Conservation (phyloP, 352 stramenopile species). For the Globisporangium okanoganense region DNA sequence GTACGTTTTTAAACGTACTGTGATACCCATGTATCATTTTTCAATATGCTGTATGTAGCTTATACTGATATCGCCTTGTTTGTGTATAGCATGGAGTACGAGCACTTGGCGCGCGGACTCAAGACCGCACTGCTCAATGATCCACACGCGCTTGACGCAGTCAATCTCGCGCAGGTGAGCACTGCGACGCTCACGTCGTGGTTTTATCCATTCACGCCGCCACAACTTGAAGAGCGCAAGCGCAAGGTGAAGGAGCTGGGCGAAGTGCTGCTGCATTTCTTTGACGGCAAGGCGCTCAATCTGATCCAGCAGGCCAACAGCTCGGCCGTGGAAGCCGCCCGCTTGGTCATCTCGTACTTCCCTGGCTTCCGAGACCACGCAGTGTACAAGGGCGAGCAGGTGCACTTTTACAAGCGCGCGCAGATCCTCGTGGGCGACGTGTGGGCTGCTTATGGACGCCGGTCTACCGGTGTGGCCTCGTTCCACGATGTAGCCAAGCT, state of each 20-base stretch:
- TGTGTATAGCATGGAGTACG: slow-evolving; percentile 76
- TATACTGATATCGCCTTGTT: background rate
- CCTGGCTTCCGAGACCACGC: slow-evolving; percentile 84
- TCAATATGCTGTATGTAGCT: background rate
- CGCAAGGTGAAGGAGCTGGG: slow-evolving; percentile 61
- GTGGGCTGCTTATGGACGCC: slow-evolving; percentile 81
- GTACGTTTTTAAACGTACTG: slow-evolving; percentile 16
- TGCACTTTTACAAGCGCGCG: slow-evolving; percentile 90
- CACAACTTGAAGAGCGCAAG: slow-evolving; percentile 55
- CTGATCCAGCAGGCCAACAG: slow-evolving; percentile 42
- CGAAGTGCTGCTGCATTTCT: slow-evolving; percentile 40
- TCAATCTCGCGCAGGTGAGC: slow-evolving; percentile 34
- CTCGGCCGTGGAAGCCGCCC: slow-evolving; percentile 60
- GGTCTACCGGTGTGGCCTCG: slow-evolving; percentile 32
- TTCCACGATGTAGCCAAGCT: slow-evolving; percentile 83
- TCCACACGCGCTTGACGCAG: slow-evolving; percentile 48
- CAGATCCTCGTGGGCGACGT: slow-evolving; percentile 87
- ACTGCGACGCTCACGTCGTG: slow-evolving; percentile 46
- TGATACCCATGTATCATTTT: background rate
- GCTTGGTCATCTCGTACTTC: slow-evolving; percentile 64
- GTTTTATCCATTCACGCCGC: slow-evolving; percentile 61
- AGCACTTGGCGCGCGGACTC: slow-evolving; percentile 72
- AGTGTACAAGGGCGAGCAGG: slow-evolving; percentile 75
- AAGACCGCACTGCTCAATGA: slow-evolving; percentile 68
- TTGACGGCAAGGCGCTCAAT: slow-evolving; percentile 46